Conservation (phyloP, 495 filamentous ascomycete genomes). For the Penicillium crystallinum region DNA sequence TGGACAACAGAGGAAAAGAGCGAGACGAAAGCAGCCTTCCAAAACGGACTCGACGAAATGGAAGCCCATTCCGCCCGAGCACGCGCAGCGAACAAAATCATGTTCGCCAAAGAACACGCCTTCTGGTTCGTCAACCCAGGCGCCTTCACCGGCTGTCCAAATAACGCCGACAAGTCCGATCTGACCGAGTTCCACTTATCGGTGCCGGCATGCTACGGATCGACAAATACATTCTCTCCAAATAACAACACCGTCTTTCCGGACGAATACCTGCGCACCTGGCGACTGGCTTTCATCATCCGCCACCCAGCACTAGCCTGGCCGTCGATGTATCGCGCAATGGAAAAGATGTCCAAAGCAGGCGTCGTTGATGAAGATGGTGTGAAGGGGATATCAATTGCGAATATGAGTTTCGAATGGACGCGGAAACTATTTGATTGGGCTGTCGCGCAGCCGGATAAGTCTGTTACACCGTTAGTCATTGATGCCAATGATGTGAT, state of each 20-base stretch:
- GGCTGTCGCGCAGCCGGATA: constrained; percentile 15
- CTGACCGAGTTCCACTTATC: neutral
- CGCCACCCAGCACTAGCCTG: constrained; percentile 40
- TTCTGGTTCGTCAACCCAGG: constrained; percentile 16
- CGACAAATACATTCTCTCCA: constrained; percentile 16
- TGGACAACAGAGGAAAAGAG: constrained; percentile 22
- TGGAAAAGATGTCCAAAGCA: constrained; percentile 13
- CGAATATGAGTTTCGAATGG: constrained; percentile 30
- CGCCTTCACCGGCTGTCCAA: neutral
- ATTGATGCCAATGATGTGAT: constrained; percentile 46
- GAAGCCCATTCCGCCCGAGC: constrained; percentile 22
- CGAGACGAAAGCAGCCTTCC: constrained; percentile 9
- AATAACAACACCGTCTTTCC: constrained; percentile 37
- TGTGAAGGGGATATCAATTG: constrained; percentile 4
- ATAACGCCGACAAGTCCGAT: neutral
- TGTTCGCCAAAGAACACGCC: constrained; percentile 41
- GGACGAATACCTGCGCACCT: constrained; percentile 34
- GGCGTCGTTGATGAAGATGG: constrained; percentile 11
- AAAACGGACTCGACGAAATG: constrained; percentile 20
- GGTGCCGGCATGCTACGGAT: constrained; percentile 7
- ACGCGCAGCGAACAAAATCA: constrained; percentile 21
- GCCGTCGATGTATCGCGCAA: constrained; percentile 32
- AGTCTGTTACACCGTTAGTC: constrained; percentile 25
- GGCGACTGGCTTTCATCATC: constrained; percentile 37
- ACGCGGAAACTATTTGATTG: constrained; percentile 32